Conservation (phyloP, 192 early-diverging fungal species). For the Coemansia sp. region DNA sequence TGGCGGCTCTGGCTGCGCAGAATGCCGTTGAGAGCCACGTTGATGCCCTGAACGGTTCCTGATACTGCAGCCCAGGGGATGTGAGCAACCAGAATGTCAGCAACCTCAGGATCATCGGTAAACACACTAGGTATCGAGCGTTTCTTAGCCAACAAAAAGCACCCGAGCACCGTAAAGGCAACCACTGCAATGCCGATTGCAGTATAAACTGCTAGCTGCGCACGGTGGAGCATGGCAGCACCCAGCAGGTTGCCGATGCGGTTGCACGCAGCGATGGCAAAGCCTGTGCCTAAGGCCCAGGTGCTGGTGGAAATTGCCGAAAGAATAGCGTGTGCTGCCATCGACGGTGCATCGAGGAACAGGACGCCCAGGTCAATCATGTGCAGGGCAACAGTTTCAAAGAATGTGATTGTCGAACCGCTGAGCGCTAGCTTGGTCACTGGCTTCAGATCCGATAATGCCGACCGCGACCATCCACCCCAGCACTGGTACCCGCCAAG, state of each 20-base stretch:
- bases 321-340: constrained; percentile 84
- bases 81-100: constrained; percentile 24
- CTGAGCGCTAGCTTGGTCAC: constrained; percentile 73
- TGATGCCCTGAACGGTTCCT: constrained; percentile 54
- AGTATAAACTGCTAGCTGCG: constrained; percentile 49
- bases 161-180: constrained; percentile 56
- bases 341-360: constrained; percentile 67
- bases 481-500: constrained; percentile 72
- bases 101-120: constrained; percentile 25
- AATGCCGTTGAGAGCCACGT: constrained; percentile 61
- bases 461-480: constrained; percentile 82
- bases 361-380: constrained; percentile 72
- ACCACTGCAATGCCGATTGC: constrained; percentile 54
- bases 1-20: constrained; percentile 61
- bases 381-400: constrained; percentile 80
- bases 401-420: constrained; percentile 75
- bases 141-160: constrained; percentile 57
- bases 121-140: constrained; percentile 60
- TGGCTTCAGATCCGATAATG: constrained; percentile 61
- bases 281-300: constrained; percentile 68
- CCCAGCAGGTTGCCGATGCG: constrained; percentile 79
- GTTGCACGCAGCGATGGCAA: constrained; percentile 78
- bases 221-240: constrained; percentile 55
- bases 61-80: constrained; percentile 36
- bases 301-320: constrained; percentile 65